These are phyloP conservation scores for Phytophthora capsici DNA, from an alignment of 352 stramenopile species.

Conservation along the genomic window DNA sequence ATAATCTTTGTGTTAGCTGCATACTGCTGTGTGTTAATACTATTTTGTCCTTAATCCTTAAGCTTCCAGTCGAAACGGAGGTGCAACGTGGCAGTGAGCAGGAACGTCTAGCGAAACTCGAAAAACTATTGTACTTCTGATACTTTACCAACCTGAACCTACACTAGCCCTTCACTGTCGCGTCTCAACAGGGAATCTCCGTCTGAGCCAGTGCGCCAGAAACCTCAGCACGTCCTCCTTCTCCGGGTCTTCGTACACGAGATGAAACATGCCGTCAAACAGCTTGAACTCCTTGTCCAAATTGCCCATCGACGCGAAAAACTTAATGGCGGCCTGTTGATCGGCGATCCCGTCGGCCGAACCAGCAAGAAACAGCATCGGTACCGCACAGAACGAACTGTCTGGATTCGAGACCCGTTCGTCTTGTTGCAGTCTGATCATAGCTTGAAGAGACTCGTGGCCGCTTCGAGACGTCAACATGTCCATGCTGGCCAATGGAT, in stretches of 20 bases:
- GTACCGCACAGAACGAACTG: conserved; percentile 38
- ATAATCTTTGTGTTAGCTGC: too few relatives aligned
- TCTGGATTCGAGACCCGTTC: conserved; percentile 29
- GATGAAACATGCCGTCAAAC: conserved; percentile 62
- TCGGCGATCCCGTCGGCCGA: conserved; percentile 54
- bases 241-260: conserved; percentile 65
- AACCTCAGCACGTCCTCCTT: conserved; percentile 49
- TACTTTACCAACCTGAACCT: neutral
- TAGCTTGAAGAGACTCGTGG: conserved; percentile 37
- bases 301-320: conserved; percentile 53
- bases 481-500: conserved; percentile 53
- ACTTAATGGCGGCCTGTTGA: conserved; percentile 48
- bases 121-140: neutral
- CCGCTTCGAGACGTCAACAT: conserved; percentile 50
- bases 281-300: conserved; percentile 68
- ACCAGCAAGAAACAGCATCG: conserved; percentile 47
- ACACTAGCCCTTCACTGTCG: conserved; percentile 8
- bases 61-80: too few relatives aligned
- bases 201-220: conserved; percentile 31
- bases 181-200: conserved; percentile 31
- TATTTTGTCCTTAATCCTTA: too few relatives aligned
- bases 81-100: neutral
- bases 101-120: neutral
- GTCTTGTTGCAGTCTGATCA: conserved; percentile 40
- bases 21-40: too few relatives aligned